Conservation (phyloP, 2,329 filamentous ascomycete species). For the Cordyceps farinosa region DNA sequence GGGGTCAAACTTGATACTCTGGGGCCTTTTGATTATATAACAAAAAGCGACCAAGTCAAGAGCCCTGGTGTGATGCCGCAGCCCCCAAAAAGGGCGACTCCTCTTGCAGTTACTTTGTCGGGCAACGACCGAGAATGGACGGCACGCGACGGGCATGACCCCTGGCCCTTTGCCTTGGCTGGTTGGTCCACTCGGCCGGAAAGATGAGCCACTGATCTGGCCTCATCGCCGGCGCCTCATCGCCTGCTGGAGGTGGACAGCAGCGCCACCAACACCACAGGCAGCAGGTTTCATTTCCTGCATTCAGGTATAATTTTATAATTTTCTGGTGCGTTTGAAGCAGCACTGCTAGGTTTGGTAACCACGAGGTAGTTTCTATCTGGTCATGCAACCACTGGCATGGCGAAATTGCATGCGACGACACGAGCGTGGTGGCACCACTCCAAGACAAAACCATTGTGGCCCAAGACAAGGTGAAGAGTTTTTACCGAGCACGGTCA, state of each 20-base stretch:
- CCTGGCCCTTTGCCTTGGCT: not conserved
- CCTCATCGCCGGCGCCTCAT: not conserved
- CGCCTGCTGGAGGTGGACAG: too few relatives aligned
- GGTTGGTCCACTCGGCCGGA: not conserved
- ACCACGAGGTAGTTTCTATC: too few relatives aligned
- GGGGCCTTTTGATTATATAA: too few relatives aligned
- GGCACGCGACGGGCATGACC: not conserved
- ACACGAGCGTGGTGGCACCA: not conserved
- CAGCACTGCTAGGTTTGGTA: too few relatives aligned
- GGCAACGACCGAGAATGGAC: conserved; percentile 8
- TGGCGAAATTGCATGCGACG: not conserved
- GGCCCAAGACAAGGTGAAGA: not conserved
- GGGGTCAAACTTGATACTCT: too few relatives aligned
- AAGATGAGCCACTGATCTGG: not conserved
- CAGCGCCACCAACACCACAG: too few relatives aligned
- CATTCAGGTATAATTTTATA: too few relatives aligned
- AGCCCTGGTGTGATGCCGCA: not conserved
- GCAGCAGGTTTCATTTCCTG: too few relatives aligned
- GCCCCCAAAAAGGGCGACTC: not conserved
- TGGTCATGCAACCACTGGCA: not conserved
- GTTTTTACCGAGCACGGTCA: not conserved
- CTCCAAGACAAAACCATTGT: not conserved
- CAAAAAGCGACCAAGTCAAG: too few relatives aligned
- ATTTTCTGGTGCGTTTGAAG: too few relatives aligned
- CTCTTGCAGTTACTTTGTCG: not conserved